Base-by-base conservation (phyloP, 306 rosid species). In the Cucurbita pepo region DNA sequence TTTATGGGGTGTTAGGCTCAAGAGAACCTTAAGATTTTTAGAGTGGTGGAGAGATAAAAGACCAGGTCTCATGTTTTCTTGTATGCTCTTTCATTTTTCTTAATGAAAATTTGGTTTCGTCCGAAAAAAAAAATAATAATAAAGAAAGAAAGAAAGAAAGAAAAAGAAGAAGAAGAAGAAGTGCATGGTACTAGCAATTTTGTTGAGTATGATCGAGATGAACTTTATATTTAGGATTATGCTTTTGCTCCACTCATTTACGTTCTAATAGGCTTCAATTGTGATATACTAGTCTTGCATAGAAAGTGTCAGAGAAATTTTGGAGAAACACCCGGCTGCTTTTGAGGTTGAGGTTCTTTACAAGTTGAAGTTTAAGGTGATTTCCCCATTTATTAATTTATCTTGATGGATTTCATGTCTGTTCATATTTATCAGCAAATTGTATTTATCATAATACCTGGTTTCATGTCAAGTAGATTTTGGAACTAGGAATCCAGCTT, bases 341-440 rank as follows among this genome's bases (percentile, higher is more conserved):
- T 72, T 90, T 52, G 88, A 89, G 44, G 22, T 94, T 76, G 88
- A 86, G 79, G 71, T 41, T 79, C 86, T 94, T 69, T 76, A 80
- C 84, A 85, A 89, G 80, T 79, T 94, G 81, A 85, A 85, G 72
- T 78, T 80, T 21, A 88, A 90, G 98, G 98, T 94, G 75, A 81
- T 78, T 70, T 64, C 73, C 52, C 77, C 78, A 48, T 71, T 50
- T 47, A 44, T 56, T 74, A 45, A 53, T 78, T 22, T 56, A 5
- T 63, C 74, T 37, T 70, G 60, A 72, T 81, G 61, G 75, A 15
- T 72, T 79, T 54, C 70, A 11, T 44, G 25, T 59, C 6, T 59
- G 21, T 66, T 3, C 41, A 47, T 0, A 14, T 48, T 52, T 45
- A 13, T 53, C 54, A 43, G 21, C 8, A 2, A 37, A 53, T 30